These are phyloP conservation scores for Cladophialophora exuberans DNA, from an alignment of 2,329 filamentous ascomycete genomes.

Conservation along the genomic window DNA sequence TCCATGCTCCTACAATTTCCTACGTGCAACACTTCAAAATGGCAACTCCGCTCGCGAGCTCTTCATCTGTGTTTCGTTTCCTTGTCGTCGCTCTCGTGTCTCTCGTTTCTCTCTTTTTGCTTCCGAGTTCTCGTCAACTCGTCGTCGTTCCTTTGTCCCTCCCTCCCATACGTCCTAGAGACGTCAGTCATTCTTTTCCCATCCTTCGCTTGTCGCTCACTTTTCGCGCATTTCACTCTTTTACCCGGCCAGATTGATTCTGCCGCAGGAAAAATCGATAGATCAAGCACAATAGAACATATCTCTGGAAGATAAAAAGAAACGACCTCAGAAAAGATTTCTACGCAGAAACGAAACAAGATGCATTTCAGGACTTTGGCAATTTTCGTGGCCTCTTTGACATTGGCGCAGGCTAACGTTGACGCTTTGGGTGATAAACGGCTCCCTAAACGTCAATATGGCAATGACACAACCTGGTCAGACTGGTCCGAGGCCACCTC, in stretches of 20 bases:
- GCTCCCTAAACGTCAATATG: slow-evolving; percentile 15
- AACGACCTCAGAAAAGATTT: background rate
- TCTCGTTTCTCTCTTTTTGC: slow-evolving; percentile 6
- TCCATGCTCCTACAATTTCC: slow-evolving; percentile 29
- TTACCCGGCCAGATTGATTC: slow-evolving; percentile 24
- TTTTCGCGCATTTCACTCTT: slow-evolving; percentile 1
- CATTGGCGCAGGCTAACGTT: slow-evolving; percentile 26
- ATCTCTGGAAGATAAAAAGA: slow-evolving; percentile 6
- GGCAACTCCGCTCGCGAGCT: slow-evolving; percentile 7
- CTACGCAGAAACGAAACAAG: background rate
- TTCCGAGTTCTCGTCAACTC: slow-evolving; percentile 16
- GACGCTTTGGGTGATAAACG: slow-evolving; percentile 8
- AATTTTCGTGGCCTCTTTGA: slow-evolving; percentile 23
- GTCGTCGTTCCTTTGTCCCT: slow-evolving; percentile 24
- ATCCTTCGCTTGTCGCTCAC: slow-evolving; percentile 12
- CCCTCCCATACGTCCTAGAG: slow-evolving; percentile 26
- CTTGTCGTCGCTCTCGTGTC: slow-evolving; percentile 2
- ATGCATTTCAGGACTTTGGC: slow-evolving; percentile 26
- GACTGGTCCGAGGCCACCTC: slow-evolving; percentile 8
- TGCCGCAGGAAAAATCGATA: slow-evolving; percentile 11
- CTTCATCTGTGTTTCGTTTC: slow-evolving; percentile 5
- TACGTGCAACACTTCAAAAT: slow-evolving; percentile 13
- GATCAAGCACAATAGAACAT: slow-evolving; percentile 18
- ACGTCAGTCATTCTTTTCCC: slow-evolving; percentile 30
- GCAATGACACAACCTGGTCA: slow-evolving; percentile 15